Conservation (phyloP, 2,329 filamentous ascomycete species). For the Laburnicola sp. region DNA sequence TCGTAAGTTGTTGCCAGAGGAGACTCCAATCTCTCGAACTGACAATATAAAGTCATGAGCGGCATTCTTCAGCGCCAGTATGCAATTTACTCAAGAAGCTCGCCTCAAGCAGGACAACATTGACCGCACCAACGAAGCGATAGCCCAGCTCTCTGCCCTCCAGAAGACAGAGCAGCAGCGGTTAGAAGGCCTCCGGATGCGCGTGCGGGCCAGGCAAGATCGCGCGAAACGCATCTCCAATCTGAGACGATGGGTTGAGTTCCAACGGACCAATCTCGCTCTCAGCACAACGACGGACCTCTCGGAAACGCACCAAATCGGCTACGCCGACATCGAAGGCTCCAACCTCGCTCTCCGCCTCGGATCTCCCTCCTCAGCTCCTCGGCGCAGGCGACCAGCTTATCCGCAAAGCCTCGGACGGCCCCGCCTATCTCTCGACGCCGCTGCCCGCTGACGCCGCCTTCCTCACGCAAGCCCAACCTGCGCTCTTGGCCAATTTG, state of each 20-base stretch:
- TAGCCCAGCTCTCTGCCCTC: constrained; percentile 77
- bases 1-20: constrained; percentile 59
- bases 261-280: constrained; percentile 62
- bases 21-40: background rate
- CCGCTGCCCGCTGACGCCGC: constrained; percentile 27
- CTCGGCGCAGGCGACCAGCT: constrained; percentile 36
- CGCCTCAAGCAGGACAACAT: constrained; percentile 81
- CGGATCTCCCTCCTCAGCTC: constrained; percentile 34
- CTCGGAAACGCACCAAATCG: constrained; percentile 51
- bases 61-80: constrained; percentile 79
- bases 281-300: constrained; percentile 45
- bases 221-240: constrained; percentile 74
- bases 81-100: constrained; percentile 78
- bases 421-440: constrained; percentile 34
- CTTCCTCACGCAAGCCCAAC: constrained; percentile 38
- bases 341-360: constrained; percentile 28
- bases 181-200: constrained; percentile 70
- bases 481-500: constrained; percentile 45
- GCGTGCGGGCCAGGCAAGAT: constrained; percentile 65
- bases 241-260: constrained; percentile 71
- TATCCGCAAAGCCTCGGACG: constrained; percentile 34
- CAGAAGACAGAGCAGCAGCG: constrained; percentile 76
- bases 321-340: constrained; percentile 52
- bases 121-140: constrained; percentile 76
- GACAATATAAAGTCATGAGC: constrained; percentile 65